Conservation (phyloP, 2,329 filamentous ascomycete species). For the Botryotinia convoluta region DNA sequence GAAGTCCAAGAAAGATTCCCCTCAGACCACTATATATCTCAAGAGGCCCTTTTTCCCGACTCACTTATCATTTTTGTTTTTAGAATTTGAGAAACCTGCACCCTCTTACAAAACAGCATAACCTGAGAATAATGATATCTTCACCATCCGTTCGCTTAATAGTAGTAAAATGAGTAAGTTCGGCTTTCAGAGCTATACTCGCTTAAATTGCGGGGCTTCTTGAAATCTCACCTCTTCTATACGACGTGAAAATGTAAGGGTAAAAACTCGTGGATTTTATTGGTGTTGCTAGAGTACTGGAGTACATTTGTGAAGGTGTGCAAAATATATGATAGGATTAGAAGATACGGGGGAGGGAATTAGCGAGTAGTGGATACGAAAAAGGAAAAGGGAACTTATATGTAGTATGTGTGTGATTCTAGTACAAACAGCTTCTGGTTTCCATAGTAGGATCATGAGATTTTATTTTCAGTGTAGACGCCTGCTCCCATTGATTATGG, state of each 20-base stretch:
- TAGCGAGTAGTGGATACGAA: not conserved
- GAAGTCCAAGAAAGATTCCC: not conserved
- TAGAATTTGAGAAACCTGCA: not conserved
- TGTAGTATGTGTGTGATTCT: not conserved
- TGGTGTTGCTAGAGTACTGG: fast-evolving
- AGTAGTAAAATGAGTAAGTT: not conserved
- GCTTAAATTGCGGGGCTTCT: not conserved
- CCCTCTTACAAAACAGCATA: no score
- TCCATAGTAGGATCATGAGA: not conserved
- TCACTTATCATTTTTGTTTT: not conserved
- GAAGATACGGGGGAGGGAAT: not conserved
- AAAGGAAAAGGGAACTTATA: not conserved
- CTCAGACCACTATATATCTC: not conserved
- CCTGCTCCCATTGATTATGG: not conserved
- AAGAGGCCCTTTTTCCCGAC: not conserved
- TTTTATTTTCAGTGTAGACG: not conserved
- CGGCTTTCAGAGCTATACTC: not conserved
- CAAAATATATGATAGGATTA: not conserved
- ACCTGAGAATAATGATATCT: not conserved
- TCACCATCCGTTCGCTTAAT: not conserved
- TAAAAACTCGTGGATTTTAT: fast-evolving
- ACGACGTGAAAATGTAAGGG: not conserved
- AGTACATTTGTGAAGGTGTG: not conserved
- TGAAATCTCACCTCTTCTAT: not conserved
- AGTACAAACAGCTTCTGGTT: not conserved